Percentiles rank a stretch among this genome's conserved stretches.
Conservation (phyloP, 1,139 yeast genomes). For the Debaryomyces psychrophilus region DNA sequence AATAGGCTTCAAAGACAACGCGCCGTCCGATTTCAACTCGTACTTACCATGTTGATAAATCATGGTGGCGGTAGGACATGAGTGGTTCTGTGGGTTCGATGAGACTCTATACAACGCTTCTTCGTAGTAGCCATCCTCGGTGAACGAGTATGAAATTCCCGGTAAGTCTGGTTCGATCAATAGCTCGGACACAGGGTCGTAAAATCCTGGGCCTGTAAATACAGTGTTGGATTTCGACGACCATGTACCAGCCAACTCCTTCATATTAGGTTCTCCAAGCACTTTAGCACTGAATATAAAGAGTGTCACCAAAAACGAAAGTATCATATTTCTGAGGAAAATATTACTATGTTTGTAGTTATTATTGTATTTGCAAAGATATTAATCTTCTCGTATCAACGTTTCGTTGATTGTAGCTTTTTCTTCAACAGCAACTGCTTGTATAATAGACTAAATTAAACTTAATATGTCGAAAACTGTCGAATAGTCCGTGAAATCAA, state of each 20-base stretch:
- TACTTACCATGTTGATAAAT: constrained; percentile 91
- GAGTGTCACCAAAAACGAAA: constrained; percentile 6
- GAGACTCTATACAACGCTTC: constrained; percentile 83
- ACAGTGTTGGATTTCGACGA: constrained; percentile 90
- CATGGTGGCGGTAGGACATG: constrained; percentile 80
- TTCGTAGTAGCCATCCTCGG: constrained; percentile 87
- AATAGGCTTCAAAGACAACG: constrained; percentile 70
- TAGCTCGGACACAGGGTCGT: constrained; percentile 92
- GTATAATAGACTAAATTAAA: background rate
- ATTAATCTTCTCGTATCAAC: background rate
- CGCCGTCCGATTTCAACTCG: constrained; percentile 62
- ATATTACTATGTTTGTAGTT: background rate
- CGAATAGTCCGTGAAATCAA: background rate
- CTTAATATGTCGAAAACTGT: background rate
- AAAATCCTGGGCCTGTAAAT: constrained; percentile 95
- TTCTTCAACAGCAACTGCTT: constrained; percentile 1
- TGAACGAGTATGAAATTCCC: constrained; percentile 90
- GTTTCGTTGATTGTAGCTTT: background rate
- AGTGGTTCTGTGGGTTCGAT: constrained; percentile 71
- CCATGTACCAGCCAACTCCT: constrained; percentile 86
- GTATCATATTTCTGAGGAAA: constrained; percentile 5
- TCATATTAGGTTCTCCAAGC: constrained; percentile 31
- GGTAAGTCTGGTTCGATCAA: constrained; percentile 94
- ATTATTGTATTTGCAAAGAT: background rate
- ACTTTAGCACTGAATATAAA: constrained; percentile 12